Evolutionary conservation across 2,329 filamentous ascomycete genomes (phyloP), one percentile per base, ranked within the genome.

Genomic region (Stachybotrys echinatus): DNA sequence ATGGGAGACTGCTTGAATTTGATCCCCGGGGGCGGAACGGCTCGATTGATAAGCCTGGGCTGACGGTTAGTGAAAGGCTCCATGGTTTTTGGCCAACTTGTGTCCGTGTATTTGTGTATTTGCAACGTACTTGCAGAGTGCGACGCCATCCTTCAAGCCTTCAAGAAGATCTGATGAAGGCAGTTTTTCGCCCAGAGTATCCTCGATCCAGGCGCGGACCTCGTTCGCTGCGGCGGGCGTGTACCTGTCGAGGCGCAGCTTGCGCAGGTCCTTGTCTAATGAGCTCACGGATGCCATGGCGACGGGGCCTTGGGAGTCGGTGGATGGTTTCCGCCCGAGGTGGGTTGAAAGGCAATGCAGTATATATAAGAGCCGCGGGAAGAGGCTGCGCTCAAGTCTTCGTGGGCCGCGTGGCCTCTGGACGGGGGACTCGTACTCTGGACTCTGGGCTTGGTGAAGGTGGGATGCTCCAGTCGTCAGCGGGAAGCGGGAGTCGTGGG

Each of bases 251-350:
- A 96, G 78, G 70, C 94, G 92, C 79, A 97, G 71, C 68, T 85
- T 91, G 78, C 89, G 89, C 83, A 99, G 80, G 75, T 99, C 94
- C 70, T 92, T 92, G 72, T 97, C 94, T 53, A 99, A 77, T 55
- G 90, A 96, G 55, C 89, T 82, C 27, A 97, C 92, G 38, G 92
- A 96, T 60, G 92, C 92, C 92, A 97, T 97, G 55, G 49, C 65
- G 55, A 14, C 19, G 38, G 6, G 19, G n/a, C 38, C 10, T 34
- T 34, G 10, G 27, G 27, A 10, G 5, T 10, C 27, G 27, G 14
- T 34, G 5, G 27, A 22, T 20, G 38, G 10, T 27, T 7, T 19
- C 34, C 14, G 45, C 18, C 17, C 4, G 44, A 39, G 45, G 23
- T 12, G 12, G 14, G 10, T 18, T 22, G 17, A 44, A 20, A n/a